These are phyloP conservation scores for Holtermannia corniformis DNA, from an alignment of 768 basidiomycete species.

Conservation along the genomic window DNA sequence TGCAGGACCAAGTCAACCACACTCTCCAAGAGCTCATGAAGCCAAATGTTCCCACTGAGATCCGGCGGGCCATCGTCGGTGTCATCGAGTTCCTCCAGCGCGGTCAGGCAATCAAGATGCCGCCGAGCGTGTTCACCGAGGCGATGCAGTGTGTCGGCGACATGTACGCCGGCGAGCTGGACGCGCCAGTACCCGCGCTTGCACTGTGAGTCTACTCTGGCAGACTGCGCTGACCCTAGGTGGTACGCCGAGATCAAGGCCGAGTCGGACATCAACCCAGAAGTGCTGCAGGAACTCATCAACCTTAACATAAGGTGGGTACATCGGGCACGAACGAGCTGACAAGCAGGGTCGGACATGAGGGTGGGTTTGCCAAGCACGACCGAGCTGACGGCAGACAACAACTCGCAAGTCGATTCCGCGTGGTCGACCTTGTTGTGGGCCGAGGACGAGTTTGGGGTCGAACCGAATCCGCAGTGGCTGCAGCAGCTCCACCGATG, in stretches of 20 bases:
- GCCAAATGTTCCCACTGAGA: not conserved
- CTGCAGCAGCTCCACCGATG: conserved; percentile 32
- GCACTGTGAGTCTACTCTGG: not conserved
- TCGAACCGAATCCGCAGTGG: conserved; percentile 26
- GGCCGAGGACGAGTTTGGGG: conserved; percentile 24
- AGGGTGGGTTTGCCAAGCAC: not conserved
- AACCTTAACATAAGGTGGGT: not conserved
- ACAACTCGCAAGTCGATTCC: conserved; percentile 20
- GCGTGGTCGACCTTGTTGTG: conserved; percentile 31
- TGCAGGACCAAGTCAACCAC: conserved; percentile 5
- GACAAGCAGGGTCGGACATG: no score
- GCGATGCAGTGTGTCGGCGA: not conserved
- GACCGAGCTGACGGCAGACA: not conserved
- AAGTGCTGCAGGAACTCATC: not conserved
- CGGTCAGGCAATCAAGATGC: not conserved
- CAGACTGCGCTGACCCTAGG: not conserved
- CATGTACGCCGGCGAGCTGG: not conserved
- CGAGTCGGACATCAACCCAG: not conserved
- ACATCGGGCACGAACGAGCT: not conserved
- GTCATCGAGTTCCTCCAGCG: not conserved
- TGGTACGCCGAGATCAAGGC: not conserved
- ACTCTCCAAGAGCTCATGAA: not conserved
- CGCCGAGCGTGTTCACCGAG: not conserved
- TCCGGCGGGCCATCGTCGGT: not conserved
- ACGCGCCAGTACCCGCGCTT: not conserved